Evolutionary conservation across 345 rosid genomes (phyloP).

Genomic region (Draba incana): DNA sequence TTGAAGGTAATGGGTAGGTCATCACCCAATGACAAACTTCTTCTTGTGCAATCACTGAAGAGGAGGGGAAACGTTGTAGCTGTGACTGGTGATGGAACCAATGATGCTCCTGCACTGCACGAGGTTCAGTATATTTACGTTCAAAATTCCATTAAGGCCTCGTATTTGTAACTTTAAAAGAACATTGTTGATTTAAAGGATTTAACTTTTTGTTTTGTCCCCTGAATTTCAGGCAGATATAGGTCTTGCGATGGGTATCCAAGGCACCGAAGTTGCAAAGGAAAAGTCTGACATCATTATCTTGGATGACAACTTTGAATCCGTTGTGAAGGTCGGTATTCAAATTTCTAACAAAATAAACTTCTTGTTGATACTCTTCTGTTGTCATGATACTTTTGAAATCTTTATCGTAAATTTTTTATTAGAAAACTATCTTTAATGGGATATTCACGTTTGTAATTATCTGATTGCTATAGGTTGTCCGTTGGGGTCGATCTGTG

Average conservation of each 20-base stretch:
- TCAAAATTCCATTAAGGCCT: background rate
- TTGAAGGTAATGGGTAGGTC: conserved; percentile 92
- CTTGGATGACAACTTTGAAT: conserved; percentile 88
- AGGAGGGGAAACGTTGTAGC: conserved; percentile 79
- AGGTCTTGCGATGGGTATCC: conserved; percentile 98
- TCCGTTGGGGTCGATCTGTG: conserved; percentile 98
- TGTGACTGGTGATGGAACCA: conserved; percentile 94
- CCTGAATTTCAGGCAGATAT: conserved; percentile 78
- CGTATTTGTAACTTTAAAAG: background rate
- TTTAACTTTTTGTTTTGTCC: conserved; percentile 8
- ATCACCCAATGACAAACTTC: conserved; percentile 87
- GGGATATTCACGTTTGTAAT: background rate
- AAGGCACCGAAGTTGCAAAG: conserved; percentile 98
- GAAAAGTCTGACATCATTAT: conserved; percentile 98
- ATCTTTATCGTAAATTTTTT: background rate
- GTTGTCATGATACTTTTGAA: background rate
- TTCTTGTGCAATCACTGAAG: conserved; percentile 84
- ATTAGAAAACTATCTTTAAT: background rate
- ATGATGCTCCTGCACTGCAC: conserved; percentile 92
- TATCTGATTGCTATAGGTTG: conserved; percentile 59
- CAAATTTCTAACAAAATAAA: background rate
- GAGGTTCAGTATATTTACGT: conserved; percentile 54
- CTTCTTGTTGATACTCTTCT: background rate
- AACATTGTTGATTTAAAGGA: conserved; percentile 19
- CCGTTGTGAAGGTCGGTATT: conserved; percentile 82